Conservation (phyloP, 2,329 filamentous ascomycete species). For the Cladosporium sp. region DNA sequence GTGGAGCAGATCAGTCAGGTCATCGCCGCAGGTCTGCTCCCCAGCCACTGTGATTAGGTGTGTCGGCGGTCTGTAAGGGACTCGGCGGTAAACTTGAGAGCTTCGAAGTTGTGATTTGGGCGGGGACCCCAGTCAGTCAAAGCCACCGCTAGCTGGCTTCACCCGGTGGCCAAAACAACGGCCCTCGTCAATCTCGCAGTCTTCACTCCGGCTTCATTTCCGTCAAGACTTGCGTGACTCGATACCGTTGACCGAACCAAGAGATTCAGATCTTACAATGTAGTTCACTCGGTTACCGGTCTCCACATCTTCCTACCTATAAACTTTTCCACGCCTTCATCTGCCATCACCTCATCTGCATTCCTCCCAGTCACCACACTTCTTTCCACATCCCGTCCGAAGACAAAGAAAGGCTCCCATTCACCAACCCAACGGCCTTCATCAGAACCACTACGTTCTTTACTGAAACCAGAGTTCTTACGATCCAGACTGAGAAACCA, state of each 20-base stretch:
- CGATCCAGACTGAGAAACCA: conserved; percentile 66
- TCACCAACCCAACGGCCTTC: conserved; percentile 30
- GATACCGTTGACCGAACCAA: neutral
- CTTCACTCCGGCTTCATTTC: neutral
- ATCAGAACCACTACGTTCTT: conserved; percentile 28
- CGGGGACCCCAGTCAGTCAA: neutral
- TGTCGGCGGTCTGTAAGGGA: neutral
- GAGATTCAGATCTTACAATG: neutral
- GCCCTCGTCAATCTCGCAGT: neutral
- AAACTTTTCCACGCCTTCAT: conserved; percentile 58
- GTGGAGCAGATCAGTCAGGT: neutral
- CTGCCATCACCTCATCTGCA: conserved; percentile 55
- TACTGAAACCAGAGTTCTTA: conserved; percentile 53
- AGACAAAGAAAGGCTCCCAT: conserved; percentile 59
- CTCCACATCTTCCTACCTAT: conserved; percentile 58
- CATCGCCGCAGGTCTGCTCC: neutral
- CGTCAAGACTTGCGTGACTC: neutral
- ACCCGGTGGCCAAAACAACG: neutral
- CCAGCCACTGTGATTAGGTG: neutral
- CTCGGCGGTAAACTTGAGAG: no score
- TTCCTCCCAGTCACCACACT: conserved; percentile 63
- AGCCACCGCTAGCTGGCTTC: neutral
- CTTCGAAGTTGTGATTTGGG: neutral
- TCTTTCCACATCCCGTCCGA: conserved; percentile 57
- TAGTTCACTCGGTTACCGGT: conserved; percentile 29